phyloP scores from a whole-genome alignment of 1,284 basidiomycete species.

The Cerrena zonata region DNA sequence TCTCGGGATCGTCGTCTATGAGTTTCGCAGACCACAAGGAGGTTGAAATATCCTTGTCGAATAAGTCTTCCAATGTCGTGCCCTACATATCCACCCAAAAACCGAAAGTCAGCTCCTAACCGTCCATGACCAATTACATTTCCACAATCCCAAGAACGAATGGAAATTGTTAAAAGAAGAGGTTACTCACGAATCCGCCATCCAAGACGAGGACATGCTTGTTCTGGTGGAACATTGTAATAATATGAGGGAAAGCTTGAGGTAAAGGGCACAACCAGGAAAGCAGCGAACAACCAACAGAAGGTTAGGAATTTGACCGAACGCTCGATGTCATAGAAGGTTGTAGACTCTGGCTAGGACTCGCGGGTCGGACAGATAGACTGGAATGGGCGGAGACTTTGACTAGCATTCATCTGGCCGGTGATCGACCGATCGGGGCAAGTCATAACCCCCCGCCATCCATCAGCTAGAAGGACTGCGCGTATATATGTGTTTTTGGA shows the following conservation, averaged over 20 bases:
- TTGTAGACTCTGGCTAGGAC: not conserved
- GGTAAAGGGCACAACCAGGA: no score
- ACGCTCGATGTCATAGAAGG: not conserved
- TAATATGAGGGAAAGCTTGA: not conserved
- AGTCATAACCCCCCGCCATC: no score
- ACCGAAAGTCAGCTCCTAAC: not conserved
- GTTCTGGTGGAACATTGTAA: not conserved
- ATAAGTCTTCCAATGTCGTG: constrained; percentile 58
- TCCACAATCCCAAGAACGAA: not conserved
- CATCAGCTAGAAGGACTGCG: no score
- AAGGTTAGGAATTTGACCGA: not conserved
- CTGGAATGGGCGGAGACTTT: not conserved
- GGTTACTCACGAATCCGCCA: constrained; percentile 14
- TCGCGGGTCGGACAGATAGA: no score
- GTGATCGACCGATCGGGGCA: not conserved
- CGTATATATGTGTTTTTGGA: no score
- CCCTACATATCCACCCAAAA: constrained; percentile 37
- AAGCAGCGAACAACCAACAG: not conserved
- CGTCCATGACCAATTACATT: no score
- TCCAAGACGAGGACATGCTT: constrained; percentile 12
- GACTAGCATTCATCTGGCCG: not conserved
- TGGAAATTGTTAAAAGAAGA: not conserved
- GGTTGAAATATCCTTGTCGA: constrained; percentile 47
- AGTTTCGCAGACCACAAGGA: constrained; percentile 68
- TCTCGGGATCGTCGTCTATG: constrained; percentile 44